A percentile compares a stretch with the other conserved stretches of the same genome.
phyloP scores from a whole-genome alignment of 139 green algal genomes.

The Coelastrella sp. region DNA sequence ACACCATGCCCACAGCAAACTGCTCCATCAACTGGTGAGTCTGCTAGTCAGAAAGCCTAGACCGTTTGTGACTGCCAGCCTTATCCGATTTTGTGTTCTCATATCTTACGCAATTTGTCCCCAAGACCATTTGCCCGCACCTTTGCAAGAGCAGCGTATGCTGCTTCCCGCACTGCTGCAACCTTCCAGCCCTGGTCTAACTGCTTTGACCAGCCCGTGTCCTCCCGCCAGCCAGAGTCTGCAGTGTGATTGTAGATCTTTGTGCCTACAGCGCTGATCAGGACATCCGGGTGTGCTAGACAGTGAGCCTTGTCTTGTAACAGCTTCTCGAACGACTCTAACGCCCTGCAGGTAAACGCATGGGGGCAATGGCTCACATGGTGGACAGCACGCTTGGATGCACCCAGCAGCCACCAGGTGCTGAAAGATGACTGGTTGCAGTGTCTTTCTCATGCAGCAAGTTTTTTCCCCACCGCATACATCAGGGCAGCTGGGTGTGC shows the following conservation, averaged over 20 bases:
- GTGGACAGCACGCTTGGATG: too few relatives aligned
- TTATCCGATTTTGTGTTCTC: too few relatives aligned
- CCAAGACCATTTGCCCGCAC: slow-evolving; percentile 39
- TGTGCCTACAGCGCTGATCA: slow-evolving; percentile 89
- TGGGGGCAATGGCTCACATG: neutral
- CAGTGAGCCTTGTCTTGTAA: slow-evolving; percentile 68
- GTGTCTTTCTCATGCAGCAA: too few relatives aligned
- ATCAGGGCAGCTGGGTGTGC: too few relatives aligned
- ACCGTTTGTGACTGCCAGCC: too few relatives aligned
- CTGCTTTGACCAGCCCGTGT: slow-evolving; percentile 64
- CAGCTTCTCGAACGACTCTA: slow-evolving; percentile 62
- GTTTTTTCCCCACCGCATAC: too few relatives aligned
- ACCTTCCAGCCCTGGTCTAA: slow-evolving; percentile 82
- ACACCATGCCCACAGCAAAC: too few relatives aligned
- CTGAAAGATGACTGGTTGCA: too few relatives aligned
- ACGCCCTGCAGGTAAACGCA: slow-evolving; percentile 41
- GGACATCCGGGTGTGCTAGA: slow-evolving; percentile 81
- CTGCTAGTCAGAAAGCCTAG: too few relatives aligned
- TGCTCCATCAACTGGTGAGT: too few relatives aligned
- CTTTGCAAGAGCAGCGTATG: slow-evolving; percentile 72
- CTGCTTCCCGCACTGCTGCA: slow-evolving; percentile 71
- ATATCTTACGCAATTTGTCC: too few relatives aligned
- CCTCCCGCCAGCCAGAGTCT: slow-evolving; percentile 66
- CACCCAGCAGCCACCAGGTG: too few relatives aligned
- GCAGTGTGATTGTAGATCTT: slow-evolving; percentile 60